These are phyloP conservation scores for Fusarium secorum DNA, from an alignment of 2,329 filamentous ascomycete genomes.

Conservation along the genomic window DNA sequence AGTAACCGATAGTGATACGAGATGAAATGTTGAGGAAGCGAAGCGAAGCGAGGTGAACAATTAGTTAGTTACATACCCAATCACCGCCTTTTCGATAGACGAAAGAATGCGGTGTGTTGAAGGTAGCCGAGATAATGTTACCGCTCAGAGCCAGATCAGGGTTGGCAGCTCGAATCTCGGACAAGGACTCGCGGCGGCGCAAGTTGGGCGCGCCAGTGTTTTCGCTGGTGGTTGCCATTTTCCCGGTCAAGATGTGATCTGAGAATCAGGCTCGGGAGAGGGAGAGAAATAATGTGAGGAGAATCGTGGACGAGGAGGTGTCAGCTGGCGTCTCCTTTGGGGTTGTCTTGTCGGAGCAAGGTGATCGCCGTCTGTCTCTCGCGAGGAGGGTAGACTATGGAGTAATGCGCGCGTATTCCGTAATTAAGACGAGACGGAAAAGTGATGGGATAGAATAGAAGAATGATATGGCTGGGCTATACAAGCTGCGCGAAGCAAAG, in stretches of 20 bases:
- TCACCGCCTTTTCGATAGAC: slow-evolving; percentile 66
- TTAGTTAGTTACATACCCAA: slow-evolving; percentile 59
- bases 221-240: slow-evolving; percentile 27
- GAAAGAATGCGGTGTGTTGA: slow-evolving; percentile 68
- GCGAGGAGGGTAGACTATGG: neutral
- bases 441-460: neutral
- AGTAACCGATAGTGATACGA: slow-evolving; percentile 24
- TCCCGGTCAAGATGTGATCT: neutral
- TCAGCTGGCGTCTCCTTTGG: slow-evolving; percentile 26
- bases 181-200: slow-evolving; percentile 60
- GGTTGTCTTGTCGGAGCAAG: slow-evolving; percentile 26
- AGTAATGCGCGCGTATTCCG: slow-evolving; percentile 21
- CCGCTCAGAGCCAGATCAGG: slow-evolving; percentile 67
- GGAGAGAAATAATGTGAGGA: neutral
- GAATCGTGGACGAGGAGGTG: slow-evolving; percentile 12
- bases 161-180: slow-evolving; percentile 63
- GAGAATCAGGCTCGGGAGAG: neutral
- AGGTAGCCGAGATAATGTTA: slow-evolving; percentile 72
- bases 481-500: slow-evolving; percentile 4
- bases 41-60: slow-evolving; percentile 17
- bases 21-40: slow-evolving; percentile 19
- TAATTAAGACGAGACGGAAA: slow-evolving; percentile 31
- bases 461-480: neutral
- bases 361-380: slow-evolving; percentile 25
- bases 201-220: slow-evolving; percentile 40